Conservation (phyloP, 441 rosid species). For the Croton setiger region DNA sequence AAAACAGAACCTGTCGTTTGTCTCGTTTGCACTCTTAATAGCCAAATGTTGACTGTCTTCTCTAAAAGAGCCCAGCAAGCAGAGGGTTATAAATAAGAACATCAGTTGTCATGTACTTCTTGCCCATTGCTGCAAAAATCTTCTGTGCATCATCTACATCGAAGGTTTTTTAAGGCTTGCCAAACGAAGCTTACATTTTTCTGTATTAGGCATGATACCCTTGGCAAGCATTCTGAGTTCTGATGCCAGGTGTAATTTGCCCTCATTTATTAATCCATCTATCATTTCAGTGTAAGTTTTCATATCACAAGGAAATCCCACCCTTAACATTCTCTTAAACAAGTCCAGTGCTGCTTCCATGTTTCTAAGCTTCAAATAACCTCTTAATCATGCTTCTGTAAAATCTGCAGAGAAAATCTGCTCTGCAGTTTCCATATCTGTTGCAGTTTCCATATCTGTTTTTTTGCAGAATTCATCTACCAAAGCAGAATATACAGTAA, state of each 20-base stretch:
- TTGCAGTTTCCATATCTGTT: constrained; percentile 53
- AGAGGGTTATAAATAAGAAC: constrained; percentile 53
- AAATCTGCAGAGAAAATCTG: constrained; percentile 45
- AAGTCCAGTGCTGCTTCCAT: constrained; percentile 61
- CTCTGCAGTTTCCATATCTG: constrained; percentile 52
- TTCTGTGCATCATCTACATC: constrained; percentile 51
- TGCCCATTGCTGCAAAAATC: constrained; percentile 55
- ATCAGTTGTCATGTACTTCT: constrained; percentile 39
- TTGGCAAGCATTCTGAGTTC: constrained; percentile 55
- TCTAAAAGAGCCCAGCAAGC: constrained; percentile 60
- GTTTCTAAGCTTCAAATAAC: constrained; percentile 50
- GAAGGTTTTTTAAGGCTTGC: no score
- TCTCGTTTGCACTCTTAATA: constrained; percentile 63
- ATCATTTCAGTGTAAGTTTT: constrained; percentile 57
- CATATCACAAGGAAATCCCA: constrained; percentile 49
- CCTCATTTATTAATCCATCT: constrained; percentile 56
- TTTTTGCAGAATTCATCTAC: constrained; percentile 26
- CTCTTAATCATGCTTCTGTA: constrained; percentile 60
- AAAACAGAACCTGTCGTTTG: constrained; percentile 69
- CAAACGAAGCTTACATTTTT: constrained; percentile 5
- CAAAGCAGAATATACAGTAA: no score
- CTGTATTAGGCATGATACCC: constrained; percentile 61
- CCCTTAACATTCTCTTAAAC: constrained; percentile 48
- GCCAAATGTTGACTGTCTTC: constrained; percentile 59
- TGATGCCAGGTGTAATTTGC: constrained; percentile 41